phyloP scores from a whole-genome alignment of 1,139 yeast genomes.

The Candida sp. region DNA sequence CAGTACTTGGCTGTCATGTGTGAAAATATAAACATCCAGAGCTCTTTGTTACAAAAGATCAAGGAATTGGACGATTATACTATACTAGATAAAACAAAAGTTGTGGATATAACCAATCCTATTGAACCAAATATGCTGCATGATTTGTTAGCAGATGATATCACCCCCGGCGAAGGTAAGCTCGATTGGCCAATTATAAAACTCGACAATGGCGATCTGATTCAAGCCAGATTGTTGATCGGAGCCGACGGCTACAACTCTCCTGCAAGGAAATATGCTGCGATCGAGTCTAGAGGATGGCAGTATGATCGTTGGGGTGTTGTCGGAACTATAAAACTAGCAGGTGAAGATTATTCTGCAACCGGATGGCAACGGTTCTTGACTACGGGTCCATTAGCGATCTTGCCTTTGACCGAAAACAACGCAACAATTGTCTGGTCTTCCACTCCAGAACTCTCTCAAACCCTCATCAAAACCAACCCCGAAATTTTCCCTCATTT shows the following conservation, averaged over 20 bases:
- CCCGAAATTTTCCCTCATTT: conserved; percentile 64
- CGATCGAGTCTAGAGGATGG: conserved; percentile 91
- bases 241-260: conserved; percentile 98
- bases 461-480: conserved; percentile 53
- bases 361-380: conserved; percentile 91
- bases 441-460: conserved; percentile 73
- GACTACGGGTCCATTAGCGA: conserved; percentile 90
- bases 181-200: conserved; percentile 77
- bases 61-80: conserved; percentile 41
- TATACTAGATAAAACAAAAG: conserved; percentile 65
- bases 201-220: conserved; percentile 59
- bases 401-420: conserved; percentile 82
- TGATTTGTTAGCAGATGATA: conserved; percentile 14
- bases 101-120: conserved; percentile 42
- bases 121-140: conserved; percentile 13
- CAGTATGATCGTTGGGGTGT: conserved; percentile 83
- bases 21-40: conserved; percentile 82
- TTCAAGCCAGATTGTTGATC: conserved; percentile 70
- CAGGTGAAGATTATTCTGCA: conserved; percentile 63
- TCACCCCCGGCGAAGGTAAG: conserved; percentile 19
- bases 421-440: conserved; percentile 94
- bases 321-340: conserved; percentile 80
- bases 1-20: conserved; percentile 73
- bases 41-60: conserved; percentile 58
- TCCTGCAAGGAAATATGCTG: conserved; percentile 82